Conservation (phyloP, 1,139 yeast species). For the Taphrina pruni region DNA sequence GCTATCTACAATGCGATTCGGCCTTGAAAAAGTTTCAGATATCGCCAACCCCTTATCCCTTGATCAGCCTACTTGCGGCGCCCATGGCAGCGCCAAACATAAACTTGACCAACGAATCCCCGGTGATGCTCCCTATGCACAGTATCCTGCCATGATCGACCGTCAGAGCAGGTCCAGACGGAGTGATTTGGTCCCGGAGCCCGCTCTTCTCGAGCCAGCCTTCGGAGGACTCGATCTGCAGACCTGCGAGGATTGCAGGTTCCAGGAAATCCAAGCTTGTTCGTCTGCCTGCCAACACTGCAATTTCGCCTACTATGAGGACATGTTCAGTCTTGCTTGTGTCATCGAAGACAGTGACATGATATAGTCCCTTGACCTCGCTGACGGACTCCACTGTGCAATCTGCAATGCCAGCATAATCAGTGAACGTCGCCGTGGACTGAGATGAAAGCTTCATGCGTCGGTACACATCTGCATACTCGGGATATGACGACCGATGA, state of each 20-base stretch:
- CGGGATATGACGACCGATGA: slow-evolving; percentile 52
- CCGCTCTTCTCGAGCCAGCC: slow-evolving; percentile 39
- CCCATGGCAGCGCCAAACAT: slow-evolving; percentile 35
- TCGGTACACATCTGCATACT: slow-evolving; percentile 49
- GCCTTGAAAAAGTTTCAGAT: background rate
- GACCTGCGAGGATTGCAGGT: slow-evolving; percentile 12
- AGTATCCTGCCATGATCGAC: slow-evolving; percentile 24
- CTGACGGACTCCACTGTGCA: slow-evolving; percentile 46
- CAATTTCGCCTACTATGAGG: slow-evolving; percentile 44
- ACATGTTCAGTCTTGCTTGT: slow-evolving; percentile 21
- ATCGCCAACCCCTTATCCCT: background rate
- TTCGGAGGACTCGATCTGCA: slow-evolving; percentile 4
- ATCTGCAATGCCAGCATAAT: slow-evolving; percentile 51
- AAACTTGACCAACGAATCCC: slow-evolving; percentile 38
- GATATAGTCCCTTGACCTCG: background rate
- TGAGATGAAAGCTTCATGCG: slow-evolving; percentile 48
- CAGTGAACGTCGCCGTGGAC: slow-evolving; percentile 3
- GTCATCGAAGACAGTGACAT: slow-evolving; percentile 13
- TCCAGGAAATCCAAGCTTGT: slow-evolving; percentile 43
- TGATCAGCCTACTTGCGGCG: slow-evolving; percentile 15
- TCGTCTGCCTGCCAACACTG: slow-evolving; percentile 43
- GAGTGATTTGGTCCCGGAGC: slow-evolving; percentile 23
- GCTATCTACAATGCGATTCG: too few species aligned
- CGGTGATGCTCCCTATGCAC: slow-evolving; percentile 39
- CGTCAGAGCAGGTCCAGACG: slow-evolving; percentile 25